phyloP scores from a whole-genome alignment of 179 eudicot species.

The Vitellaria paradoxa region DNA sequence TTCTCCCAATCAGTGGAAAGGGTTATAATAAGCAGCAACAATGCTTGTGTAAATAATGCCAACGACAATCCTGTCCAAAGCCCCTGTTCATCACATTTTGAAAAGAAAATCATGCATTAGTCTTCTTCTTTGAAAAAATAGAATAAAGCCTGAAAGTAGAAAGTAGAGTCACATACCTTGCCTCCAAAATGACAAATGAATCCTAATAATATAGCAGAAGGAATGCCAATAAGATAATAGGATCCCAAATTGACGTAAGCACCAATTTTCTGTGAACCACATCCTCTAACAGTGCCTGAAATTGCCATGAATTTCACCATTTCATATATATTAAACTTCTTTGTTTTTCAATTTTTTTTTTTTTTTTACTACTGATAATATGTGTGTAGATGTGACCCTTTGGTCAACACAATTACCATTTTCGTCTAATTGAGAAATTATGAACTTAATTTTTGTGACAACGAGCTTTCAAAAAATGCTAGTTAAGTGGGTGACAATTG shows the following conservation, averaged over 20 bases:
- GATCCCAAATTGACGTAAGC: constrained; percentile 40
- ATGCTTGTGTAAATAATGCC: constrained; percentile 50
- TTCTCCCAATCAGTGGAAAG: constrained; percentile 51
- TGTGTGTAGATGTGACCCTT: no score
- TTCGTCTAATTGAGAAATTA: no score
- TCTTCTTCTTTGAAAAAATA: background rate
- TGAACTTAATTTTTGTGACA: no score
- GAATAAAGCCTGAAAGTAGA: background rate
- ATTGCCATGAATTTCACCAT: background rate
- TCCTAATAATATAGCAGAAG: constrained; percentile 30
- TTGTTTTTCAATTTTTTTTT: background rate
- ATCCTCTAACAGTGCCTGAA: constrained; percentile 37
- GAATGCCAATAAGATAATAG: constrained; percentile 35
- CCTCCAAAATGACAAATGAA: constrained; percentile 38
- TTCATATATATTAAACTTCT: background rate
- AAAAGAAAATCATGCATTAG: no score
- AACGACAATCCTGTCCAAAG: constrained; percentile 53
- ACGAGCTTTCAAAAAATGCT: no score
- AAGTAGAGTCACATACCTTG: constrained; percentile 22
- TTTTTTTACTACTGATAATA: no score
- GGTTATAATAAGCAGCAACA: constrained; percentile 37
- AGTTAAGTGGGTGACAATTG: no score
- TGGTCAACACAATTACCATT: no score
- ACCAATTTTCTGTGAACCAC: constrained; percentile 47
- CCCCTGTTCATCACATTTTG: constrained; percentile 33